Percentiles rank a stretch among this genome's conserved stretches.
Conservation (phyloP, 257 asterid genomes). For the Cruciata laevipes region DNA sequence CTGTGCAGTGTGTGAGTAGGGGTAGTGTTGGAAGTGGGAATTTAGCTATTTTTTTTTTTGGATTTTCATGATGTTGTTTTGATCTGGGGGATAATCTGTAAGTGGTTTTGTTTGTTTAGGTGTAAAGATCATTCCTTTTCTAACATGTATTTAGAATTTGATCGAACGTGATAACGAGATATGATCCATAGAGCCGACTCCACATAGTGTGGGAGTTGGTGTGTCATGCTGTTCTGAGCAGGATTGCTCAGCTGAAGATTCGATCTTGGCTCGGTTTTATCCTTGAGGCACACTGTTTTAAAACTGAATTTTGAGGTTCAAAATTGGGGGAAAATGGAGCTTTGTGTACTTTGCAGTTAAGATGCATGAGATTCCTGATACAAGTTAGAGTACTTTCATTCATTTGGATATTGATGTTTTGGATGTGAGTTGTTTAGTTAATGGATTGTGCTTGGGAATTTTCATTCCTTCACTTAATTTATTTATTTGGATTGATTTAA, state of each 20-base stretch:
- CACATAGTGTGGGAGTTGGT: no score
- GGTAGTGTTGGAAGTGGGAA: not conserved
- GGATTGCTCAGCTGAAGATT: constrained; percentile 10
- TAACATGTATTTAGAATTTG: not conserved
- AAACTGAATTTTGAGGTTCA: not conserved
- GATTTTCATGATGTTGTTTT: constrained; percentile 16
- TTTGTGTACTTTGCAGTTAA: not conserved
- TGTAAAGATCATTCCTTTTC: constrained; percentile 7
- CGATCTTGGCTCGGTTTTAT: constrained; percentile 4
- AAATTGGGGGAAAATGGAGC: not conserved
- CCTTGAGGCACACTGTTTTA: not conserved
- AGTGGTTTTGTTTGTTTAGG: constrained; percentile 13
- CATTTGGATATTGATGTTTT: not conserved
- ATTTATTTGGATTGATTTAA: not conserved
- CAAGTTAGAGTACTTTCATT: not conserved
- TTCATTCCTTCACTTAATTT: not conserved
- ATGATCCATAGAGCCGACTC: constrained; percentile 1
- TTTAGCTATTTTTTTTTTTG: not conserved
- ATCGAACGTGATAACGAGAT: not conserved
- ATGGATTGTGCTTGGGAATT: not conserved
- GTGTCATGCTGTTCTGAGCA: not conserved
- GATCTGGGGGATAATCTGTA: not conserved
- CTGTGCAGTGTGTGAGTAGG: constrained; percentile 11
- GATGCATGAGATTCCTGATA: no score
- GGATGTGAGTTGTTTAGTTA: not conserved